Base-by-base conservation (phyloP, 371 early-diverging fungal species). In the Fennellomyces sp. region DNA sequence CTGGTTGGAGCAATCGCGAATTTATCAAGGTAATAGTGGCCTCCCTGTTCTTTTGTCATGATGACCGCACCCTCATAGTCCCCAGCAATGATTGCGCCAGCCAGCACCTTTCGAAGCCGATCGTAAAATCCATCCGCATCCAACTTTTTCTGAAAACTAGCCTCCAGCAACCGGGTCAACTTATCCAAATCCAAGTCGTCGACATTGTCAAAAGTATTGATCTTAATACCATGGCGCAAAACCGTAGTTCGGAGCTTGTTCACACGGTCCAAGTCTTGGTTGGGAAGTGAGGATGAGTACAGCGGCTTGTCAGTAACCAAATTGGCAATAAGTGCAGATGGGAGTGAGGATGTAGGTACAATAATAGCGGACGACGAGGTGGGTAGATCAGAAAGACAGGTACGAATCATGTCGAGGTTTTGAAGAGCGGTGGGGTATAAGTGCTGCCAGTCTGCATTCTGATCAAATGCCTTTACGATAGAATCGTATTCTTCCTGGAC, bases 1-100 rank as follows among this genome's bases (percentile, higher is more conserved):
- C 83, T 86, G 12, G 81, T 81, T 2, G 97, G 97, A 0, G 86
- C 84, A 19, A 96, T 93, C 2, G 94, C 93, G 76, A 96, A 95
- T 68, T 97, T 97, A 76, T 97, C 97, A 21, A 97, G 71, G 62
- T 97, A 97, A 28, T 64, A 65, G 47, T 65, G 61, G n/a, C 41
- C 36, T 15, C 33, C 47, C 13, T 52, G 62, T 30, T 71, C 75
- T 6, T 67, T 58, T 25, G 80, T 76, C 63, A 81, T 75, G 21
- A 79, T 61, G 5, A 77, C 79, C 0, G 76, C 78, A 7, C 78
- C 73, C 52, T 83, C 80, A 67, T 96, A 97, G 64, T 94, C 94
- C 2, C 96, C 97, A 0, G 94, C 94, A 54, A 97, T 75, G 35
- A 94, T 93, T 2, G 91, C 83, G 10, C 80, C 72, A 33, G 78